Base-by-base conservation (phyloP, 352 stramenopile genomes). In the Pythium aristosporum region DNA sequence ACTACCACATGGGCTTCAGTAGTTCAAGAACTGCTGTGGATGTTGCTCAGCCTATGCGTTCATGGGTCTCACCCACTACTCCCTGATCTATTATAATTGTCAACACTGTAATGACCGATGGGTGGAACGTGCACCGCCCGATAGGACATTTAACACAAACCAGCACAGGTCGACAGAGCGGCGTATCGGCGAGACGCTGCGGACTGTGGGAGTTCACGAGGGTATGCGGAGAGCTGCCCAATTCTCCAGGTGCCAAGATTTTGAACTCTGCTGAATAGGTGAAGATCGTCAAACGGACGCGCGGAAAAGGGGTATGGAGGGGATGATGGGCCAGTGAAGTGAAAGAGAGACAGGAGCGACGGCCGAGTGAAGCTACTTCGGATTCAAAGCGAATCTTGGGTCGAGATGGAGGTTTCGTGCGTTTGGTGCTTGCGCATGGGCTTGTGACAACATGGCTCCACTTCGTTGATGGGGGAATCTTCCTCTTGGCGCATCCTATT, bases 331-430 rank as follows among this genome's bases (percentile, higher is more conserved):
- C 34, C 20, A 44, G 20, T 39, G 1, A 9, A 23, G 41, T 51
- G 53, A 13, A 21, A 39, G 11, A 39, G 34, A 13, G 34, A 39
- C 7, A 41, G 23, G 13, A 50, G 32, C 28, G 46, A 46, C 54
- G 48, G 51, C 39, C 16, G 15, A 15, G 30, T 67, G 61, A 67
- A 67, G 61, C 30, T 61, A n/a, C 50, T 57, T 16, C 15, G 53
- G 61, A 68, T 68, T 68, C 61, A 58, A 68, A 68, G 62, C 39
- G 61, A 68, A 68, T 68, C 61, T 68, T 44, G 5, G 16, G 6
- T 3, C n/a, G 18, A 41, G 7, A 20, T 36, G 15, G 23, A 55
- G 48, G 6, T 37, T 11, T 58, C 25, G 21, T 53, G 9, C 23
- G 23, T 30, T 25, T 42, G 25, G 15, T 28, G 28, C 12, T 10